Base-by-base conservation (phyloP, 768 basidiomycete species). In the Amanita rubescens region DNA sequence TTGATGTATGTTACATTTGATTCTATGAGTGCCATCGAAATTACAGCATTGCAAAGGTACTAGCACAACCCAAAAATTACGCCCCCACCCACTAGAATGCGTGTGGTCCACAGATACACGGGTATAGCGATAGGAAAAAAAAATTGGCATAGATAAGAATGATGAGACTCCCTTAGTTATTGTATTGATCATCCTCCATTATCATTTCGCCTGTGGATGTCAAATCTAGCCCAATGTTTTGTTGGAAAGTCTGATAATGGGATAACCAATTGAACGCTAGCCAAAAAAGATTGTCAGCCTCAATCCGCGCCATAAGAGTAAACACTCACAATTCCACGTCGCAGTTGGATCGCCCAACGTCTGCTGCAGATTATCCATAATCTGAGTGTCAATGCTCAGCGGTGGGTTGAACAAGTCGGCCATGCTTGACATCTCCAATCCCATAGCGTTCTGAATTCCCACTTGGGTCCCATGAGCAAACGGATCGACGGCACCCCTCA, bases 311-410 rank as follows among this genome's bases (percentile, higher is more conserved):
- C n/a, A 24, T 3, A 52, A 33, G 10, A 48, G 32, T 48, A 30
- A 44, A 63, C n/a, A 51, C 52, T 53, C 17, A 53, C 52, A 45
- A 53, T 75, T 76, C 82, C 81, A 84, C 2, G 69, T 66, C 41
- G 68, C 66, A 38, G 68, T 64, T 12, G 78, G 75, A 61, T 83
- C 77, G 14, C 74, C 69, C 60, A 85, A 63, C 27, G 79, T 75
- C 58, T 83, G n/a, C n/a, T n/a, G 80, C 61, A 84, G 76, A 22
- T 80, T 80, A 50, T 83, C 77, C 64, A 85, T 59, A 24, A 85
- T 75, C 37, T 80, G 79, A 15, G 72, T 68, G 59, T 86, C 81
- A 59, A 81, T 82, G 2, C 75, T 74, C 58, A 84, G 69, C 11
- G 78, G 72, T 1, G 80, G 72, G 34, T 77, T 72, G 67, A 81